These are phyloP conservation scores for Cyphellophora europaea DNA, from an alignment of 2,329 filamentous ascomycete genomes.

Conservation along the genomic window DNA sequence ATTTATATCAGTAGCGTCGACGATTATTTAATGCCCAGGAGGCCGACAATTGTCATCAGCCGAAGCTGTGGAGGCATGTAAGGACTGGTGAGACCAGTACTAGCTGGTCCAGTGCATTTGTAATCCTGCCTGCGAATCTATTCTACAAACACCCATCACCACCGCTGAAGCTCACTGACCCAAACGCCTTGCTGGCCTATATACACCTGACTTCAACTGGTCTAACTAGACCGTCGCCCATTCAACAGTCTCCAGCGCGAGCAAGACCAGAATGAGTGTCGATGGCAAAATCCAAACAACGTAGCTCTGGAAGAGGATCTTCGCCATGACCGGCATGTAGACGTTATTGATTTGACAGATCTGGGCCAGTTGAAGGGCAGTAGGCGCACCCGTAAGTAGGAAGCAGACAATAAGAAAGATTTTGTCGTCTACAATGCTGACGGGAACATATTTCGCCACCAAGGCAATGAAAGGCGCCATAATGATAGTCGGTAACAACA, in stretches of 20 bases:
- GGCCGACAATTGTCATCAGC: too few species aligned
- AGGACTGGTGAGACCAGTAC: too few species aligned
- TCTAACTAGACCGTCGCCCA: too few species aligned
- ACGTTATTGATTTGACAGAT: conserved; percentile 98
- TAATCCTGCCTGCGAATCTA: too few species aligned
- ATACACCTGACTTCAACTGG: too few species aligned
- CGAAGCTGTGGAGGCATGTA: too few species aligned
- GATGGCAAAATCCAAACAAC: conserved; percentile 95
- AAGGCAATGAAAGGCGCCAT: conserved; percentile 87
- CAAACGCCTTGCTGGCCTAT: too few species aligned
- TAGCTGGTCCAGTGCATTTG: too few species aligned
- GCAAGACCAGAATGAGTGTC: conserved; percentile 81
- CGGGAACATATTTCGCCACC: conserved; percentile 77
- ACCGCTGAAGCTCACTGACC: too few species aligned
- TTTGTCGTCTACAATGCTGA: conserved; percentile 92
- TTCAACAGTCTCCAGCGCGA: conserved; percentile 83
- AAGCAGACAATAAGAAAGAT: conserved; percentile 99
- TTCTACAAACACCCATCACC: too few species aligned
- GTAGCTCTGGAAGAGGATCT: conserved; percentile 89
- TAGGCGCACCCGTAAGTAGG: conserved; percentile 86
- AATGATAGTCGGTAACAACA: conserved; percentile 82
- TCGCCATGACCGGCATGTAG: conserved; percentile 89
- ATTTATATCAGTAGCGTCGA: too few species aligned
- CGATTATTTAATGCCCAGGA: too few species aligned
- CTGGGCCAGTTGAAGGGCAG: conserved; percentile 86